A percentile compares a stretch with the other conserved stretches of the same genome.
Evolutionary conservation across 768 basidiomycete species (phyloP).

Genomic region (Suillus clintonianus): DNA sequence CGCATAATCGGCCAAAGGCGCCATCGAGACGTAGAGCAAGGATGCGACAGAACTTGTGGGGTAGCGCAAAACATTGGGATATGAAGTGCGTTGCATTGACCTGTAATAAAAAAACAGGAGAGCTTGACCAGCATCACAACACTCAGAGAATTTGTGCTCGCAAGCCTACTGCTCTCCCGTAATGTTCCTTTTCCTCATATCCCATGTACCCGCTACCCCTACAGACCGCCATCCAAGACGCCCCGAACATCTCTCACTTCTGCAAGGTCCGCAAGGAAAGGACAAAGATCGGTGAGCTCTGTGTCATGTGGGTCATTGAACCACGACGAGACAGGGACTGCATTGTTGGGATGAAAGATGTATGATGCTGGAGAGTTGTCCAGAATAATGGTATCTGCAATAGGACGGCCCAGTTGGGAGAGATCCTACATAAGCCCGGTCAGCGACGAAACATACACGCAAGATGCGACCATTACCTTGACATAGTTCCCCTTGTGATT

Average conservation of each 20-base stretch:
- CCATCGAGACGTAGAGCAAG: constrained; percentile 13
- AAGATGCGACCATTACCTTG: constrained; percentile 61
- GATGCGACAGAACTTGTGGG: background rate
- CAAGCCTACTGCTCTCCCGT: constrained; percentile 18
- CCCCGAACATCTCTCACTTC: constrained; percentile 89
- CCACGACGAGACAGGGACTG: constrained; percentile 98
- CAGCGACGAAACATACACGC: background rate
- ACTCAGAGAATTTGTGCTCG: constrained; percentile 23
- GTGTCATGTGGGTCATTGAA: constrained; percentile 99
- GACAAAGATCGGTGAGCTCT: constrained; percentile 92
- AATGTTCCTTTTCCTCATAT: constrained; percentile 4
- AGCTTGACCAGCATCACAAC: constrained; percentile 29
- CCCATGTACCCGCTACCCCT: constrained; percentile 27
- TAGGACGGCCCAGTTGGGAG: constrained; percentile 94
- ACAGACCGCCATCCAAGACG: constrained; percentile 84
- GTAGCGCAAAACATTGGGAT: constrained; percentile 2
- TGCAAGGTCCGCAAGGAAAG: constrained; percentile 88
- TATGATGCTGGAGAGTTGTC: constrained; percentile 99
- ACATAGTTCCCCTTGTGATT: constrained; percentile 99
- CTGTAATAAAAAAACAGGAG: constrained; percentile 29
- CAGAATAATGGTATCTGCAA: constrained; percentile 93
- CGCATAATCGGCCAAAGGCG: constrained; percentile 6
- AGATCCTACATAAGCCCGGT: constrained; percentile 68
- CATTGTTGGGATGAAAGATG: constrained; percentile 99
- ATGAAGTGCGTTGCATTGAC: constrained; percentile 29